Evolutionary conservation across 495 filamentous ascomycete species (phyloP), one percentile per base, ranked within the genome.

Genomic region (Podospora anserina): DNA sequence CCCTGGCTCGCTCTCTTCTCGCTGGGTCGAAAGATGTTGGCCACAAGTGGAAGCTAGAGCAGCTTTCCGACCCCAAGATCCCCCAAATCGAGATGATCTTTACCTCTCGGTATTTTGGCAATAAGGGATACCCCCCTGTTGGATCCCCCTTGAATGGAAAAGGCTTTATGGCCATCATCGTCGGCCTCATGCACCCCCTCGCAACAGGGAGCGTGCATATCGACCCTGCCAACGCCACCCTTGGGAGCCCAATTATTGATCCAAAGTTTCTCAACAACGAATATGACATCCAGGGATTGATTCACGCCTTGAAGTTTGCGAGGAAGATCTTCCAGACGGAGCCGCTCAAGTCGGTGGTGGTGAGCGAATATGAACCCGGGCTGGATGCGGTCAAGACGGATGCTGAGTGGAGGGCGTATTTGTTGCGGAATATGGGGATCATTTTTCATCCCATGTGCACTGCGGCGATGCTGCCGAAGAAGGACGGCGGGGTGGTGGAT

Each of bases 141-240:
- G 69, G 69, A 27, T 66, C 66, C 13, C 62, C 74, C 19, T 61
- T 74, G 13, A 75, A 72, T 20, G 77, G 76, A 7, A 68, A 75
- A 13, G 77, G 74, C 11, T 77, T 79, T 68, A 81, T 84, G 67
- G 78, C 82, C 4, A 78, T 80, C 61, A 74, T 82, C 67, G 73
- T 75, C 11, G 78, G 71, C 11, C 44, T 78, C 13, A 74, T 79
- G 72, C 79, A 83, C 66, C 83, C 85, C 0, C 80, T 88, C 44
- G 78, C 78, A n/a, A 81, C 82, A 5, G 86, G 86, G 7, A 85
- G 74, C 66, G 79, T 88, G 26, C 86, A 88, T 66, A 81, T 88
- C 68, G 72, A 72, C 56, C 15, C 75, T 13, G 18, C 68, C n/a
- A 30, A 70, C 55, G 53, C 59, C 2, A 4, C n/a, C 2, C n/a